A percentile compares a stretch with the other conserved stretches of the same genome.
These are phyloP conservation scores for Diplocarpon mali DNA, from an alignment of 2,329 filamentous ascomycete genomes.

Conservation along the genomic window DNA sequence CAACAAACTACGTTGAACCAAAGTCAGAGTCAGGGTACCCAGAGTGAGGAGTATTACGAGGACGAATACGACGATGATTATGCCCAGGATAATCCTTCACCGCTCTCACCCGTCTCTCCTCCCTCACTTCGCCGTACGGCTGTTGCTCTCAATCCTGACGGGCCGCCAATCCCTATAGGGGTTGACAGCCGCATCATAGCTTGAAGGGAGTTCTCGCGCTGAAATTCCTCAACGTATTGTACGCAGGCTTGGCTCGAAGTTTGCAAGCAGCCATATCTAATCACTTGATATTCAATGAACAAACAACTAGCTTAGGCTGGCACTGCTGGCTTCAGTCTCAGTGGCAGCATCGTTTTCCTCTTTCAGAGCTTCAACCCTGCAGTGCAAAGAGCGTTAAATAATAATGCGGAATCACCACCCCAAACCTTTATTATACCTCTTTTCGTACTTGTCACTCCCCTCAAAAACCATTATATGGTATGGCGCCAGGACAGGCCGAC, in stretches of 20 bases:
- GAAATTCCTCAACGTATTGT: no score
- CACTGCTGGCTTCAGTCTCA: background rate
- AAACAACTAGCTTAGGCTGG: no score
- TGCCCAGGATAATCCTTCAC: constrained; percentile 18
- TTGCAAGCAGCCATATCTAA: no score
- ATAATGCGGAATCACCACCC: constrained; percentile 3
- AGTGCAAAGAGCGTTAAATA: constrained; percentile 15
- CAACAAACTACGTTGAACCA: constrained; percentile 24
- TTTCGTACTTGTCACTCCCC: constrained; percentile 11
- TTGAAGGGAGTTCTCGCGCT: background rate
- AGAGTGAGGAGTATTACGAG: constrained; percentile 37
- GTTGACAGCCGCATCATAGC: constrained; percentile 3
- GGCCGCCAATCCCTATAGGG: constrained; percentile 3
- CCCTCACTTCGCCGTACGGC: constrained; percentile 8
- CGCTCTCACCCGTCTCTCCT: constrained; percentile 16
- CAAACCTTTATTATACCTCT: constrained; percentile 3
- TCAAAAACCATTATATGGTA: constrained; percentile 13
- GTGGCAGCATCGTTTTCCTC: constrained; percentile 8
- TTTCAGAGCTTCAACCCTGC: constrained; percentile 12
- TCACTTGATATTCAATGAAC: no score
- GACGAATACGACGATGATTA: constrained; percentile 40
- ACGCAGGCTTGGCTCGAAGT: no score
- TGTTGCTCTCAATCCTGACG: constrained; percentile 8
- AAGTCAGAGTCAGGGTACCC: constrained; percentile 30
- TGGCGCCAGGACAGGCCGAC: constrained; percentile 12